Evolutionary conservation across 768 basidiomycete species (phyloP).

Genomic region (Leccinum variicolor): DNA sequence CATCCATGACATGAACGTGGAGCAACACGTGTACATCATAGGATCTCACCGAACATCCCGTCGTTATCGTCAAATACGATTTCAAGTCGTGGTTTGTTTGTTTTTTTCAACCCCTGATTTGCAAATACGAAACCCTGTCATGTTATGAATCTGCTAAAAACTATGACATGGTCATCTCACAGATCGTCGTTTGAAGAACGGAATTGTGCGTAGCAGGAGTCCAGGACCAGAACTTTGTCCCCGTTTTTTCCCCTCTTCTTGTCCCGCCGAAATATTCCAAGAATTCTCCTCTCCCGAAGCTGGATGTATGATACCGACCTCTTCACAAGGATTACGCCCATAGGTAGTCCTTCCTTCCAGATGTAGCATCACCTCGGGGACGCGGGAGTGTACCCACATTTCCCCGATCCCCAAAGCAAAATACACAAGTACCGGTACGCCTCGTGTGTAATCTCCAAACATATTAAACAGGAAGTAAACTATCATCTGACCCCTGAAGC

Average conservation of each 20-base stretch:
- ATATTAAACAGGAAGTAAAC: constrained; percentile 10
- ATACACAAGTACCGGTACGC: constrained; percentile 7
- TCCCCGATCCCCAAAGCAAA: constrained; percentile 15
- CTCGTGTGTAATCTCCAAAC: constrained; percentile 16
- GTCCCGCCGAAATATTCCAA: background rate
- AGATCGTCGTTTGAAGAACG: background rate
- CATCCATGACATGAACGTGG: constrained; percentile 11
- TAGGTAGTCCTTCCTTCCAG: constrained; percentile 18
- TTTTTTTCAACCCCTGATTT: constrained; percentile 10
- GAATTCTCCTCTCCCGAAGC: background rate
- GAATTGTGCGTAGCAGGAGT: background rate
- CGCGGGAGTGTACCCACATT: constrained; percentile 21
- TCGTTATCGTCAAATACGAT: constrained; percentile 29
- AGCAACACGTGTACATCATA: constrained; percentile 17
- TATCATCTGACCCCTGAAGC: constrained; percentile 8
- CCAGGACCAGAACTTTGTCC: background rate
- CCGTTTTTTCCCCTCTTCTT: background rate
- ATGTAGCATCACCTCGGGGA: constrained; percentile 31
- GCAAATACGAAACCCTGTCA: constrained; percentile 12
- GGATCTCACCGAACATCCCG: constrained; percentile 6
- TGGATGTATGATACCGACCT: constrained; percentile 2
- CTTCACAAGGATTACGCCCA: constrained; percentile 8
- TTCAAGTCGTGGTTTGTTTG: background rate
- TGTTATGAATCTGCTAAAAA: background rate
- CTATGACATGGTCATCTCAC: background rate